Base-by-base conservation (phyloP, 352 stramenopile genomes). In the Globisporangium rhizosaccharum region DNA sequence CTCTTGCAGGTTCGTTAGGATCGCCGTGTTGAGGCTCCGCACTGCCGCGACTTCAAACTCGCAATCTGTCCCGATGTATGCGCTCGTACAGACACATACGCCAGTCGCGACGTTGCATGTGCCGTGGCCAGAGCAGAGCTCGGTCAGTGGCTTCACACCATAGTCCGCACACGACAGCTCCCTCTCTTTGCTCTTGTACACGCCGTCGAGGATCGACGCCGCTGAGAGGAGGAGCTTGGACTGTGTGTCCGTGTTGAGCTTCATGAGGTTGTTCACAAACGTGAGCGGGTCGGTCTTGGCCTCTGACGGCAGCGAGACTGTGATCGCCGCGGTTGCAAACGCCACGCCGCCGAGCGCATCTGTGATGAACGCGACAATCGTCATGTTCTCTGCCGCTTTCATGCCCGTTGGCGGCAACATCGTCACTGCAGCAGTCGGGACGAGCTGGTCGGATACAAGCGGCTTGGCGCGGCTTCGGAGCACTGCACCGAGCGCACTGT, bases 281-380 rank as follows among this genome's bases (percentile, higher is more conserved):
- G 25, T 51, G 1, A 79, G 47, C 3, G 80, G 80, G 37, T 79
- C 57, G 17, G 49, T 47, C 11, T 68, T 76, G 4, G 57, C 76
- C 28, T 56, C 51, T 36, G 63, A 20, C 7, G 80, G 77, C 17
- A 87, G 53, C 20, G 67, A 18, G 2, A 90, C 68, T 8, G 71
- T 65, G 12, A 90, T 71, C 0, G 46, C 56, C 2, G 75, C 65
- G 28, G 68, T 72, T 3, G 70, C 71, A 12, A 87, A 55, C 9
- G 73, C 58, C 12, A 72, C 50, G 0, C 70, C 63, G 1, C 78
- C 80, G 45, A 88, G 51, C 0, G 46, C 51, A 28, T 90, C 80
- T 0, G 57, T 76, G 20, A 87, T 79, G 44, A 90, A 82, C 6
- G 80, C 77, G 15, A 90, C 51, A 14, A 88, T 50, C 0, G 75